A percentile compares a stretch with the other conserved stretches of the same genome.
These are phyloP conservation scores for Fusarium sororula DNA, from an alignment of 2,329 filamentous ascomycete species.

Conservation along the genomic window DNA sequence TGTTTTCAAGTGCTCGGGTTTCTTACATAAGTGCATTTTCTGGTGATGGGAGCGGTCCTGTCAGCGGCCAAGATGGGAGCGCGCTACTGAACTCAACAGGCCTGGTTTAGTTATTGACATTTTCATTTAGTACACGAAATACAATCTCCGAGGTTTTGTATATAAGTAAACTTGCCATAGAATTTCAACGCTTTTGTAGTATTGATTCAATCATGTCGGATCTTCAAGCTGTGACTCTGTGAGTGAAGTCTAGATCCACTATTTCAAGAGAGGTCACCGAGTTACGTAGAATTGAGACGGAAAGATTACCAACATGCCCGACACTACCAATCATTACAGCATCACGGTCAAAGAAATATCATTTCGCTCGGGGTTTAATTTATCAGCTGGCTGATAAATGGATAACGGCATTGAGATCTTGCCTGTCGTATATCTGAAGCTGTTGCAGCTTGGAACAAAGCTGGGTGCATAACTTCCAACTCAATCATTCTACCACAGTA, in stretches of 20 bases:
- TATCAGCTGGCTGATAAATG: background rate
- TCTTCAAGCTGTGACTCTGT: background rate
- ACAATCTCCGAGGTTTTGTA: background rate
- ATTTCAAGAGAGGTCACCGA: background rate
- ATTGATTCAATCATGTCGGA: background rate
- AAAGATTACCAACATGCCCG: background rate
- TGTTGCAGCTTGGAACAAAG: background rate
- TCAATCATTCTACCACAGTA: too few species aligned
- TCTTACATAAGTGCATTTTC: background rate
- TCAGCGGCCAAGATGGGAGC: background rate
- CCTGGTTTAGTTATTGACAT: background rate
- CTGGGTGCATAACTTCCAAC: background rate
- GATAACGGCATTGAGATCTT: background rate
- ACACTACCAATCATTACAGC: background rate
- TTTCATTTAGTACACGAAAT: background rate
- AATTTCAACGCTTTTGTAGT: rapidly evolving
- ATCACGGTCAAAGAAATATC: too few species aligned
- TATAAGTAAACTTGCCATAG: rapidly evolving
- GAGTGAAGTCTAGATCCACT: background rate
- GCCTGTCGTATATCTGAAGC: background rate
- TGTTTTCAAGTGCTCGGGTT: rapidly evolving
- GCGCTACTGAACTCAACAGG: background rate
- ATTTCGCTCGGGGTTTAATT: background rate
- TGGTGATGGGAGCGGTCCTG: background rate
- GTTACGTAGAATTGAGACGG: background rate